Percentiles rank a stretch among this genome's conserved stretches.
Evolutionary conservation across 176 grass and related monocot genomes (phyloP).

Genomic region (Hyparrhenia diplandra): DNA sequence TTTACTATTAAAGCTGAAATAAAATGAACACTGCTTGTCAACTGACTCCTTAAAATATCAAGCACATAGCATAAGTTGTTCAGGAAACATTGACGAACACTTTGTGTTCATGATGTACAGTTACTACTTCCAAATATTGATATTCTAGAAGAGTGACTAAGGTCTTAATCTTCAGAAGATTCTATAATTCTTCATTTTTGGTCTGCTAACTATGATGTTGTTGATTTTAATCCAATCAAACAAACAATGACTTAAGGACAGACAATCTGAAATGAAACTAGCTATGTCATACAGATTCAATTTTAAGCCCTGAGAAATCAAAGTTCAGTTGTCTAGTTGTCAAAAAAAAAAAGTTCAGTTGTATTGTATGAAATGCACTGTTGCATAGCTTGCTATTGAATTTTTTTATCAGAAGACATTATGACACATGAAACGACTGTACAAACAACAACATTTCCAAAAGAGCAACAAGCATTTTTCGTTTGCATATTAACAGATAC

Average conservation of each 20-base stretch:
- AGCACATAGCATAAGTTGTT: not conserved
- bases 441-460: not conserved
- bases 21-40: conserved; percentile 9
- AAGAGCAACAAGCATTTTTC: not conserved
- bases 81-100: not conserved
- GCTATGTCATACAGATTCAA: not conserved
- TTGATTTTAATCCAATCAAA: not conserved
- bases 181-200: not conserved
- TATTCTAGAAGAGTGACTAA: not conserved
- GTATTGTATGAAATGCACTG: too few species aligned
- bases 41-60: not conserved
- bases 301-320: not conserved
- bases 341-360: too few species aligned
- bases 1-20: not conserved
- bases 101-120: not conserved
- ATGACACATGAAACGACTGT: not conserved
- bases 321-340: not conserved
- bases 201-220: not conserved
- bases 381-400: too few species aligned
- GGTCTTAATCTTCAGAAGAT: not conserved
- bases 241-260: not conserved
- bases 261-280: not conserved
- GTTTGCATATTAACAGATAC: not conserved
- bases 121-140: not conserved
- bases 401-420: not conserved